Evolutionary conservation across 2,329 filamentous ascomycete species (phyloP).

Genomic region (Claviceps quebecensis): DNA sequence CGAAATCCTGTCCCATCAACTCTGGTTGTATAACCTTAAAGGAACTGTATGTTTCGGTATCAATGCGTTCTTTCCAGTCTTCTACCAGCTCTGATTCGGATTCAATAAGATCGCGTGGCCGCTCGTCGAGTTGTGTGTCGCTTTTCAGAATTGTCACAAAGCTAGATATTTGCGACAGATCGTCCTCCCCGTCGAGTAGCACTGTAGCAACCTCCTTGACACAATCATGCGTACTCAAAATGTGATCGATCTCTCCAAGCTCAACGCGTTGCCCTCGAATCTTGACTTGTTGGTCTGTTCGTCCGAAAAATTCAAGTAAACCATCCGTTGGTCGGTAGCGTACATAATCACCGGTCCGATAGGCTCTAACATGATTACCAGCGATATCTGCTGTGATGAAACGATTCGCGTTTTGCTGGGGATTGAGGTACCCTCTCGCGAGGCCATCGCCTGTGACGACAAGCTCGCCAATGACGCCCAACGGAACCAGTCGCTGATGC

Average conservation of each 20-base stretch:
- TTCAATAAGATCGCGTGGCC: not conserved
- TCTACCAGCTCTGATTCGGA: not conserved
- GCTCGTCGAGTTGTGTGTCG: not conserved
- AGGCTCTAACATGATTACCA: constrained; percentile 6
- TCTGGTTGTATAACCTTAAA: constrained; percentile 1
- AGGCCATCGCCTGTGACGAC: constrained; percentile 15
- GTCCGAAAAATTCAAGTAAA: constrained; percentile 14
- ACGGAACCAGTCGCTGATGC: constrained; percentile 10
- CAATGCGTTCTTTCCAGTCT: not conserved
- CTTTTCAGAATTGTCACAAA: constrained; percentile 7
- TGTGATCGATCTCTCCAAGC: constrained; percentile 15
- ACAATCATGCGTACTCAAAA: constrained; percentile 5
- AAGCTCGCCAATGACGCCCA: constrained; percentile 15
- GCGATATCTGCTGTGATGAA: constrained; percentile 9
- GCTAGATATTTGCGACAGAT: constrained; percentile 5
- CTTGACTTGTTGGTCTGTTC: constrained; percentile 17
- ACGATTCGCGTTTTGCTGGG: constrained; percentile 3
- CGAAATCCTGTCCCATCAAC: constrained; percentile 14
- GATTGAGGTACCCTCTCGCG: constrained; percentile 11
- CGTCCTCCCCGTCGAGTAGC: not conserved
- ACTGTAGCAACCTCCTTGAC: constrained; percentile 11
- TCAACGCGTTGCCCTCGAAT: constrained; percentile 19
- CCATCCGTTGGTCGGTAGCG: constrained; percentile 12
- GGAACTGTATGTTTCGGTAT: not conserved
- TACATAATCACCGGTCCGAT: constrained; percentile 15